A percentile compares a stretch with the other conserved stretches of the same genome.
These are phyloP conservation scores for Alternaria sp. DNA, from an alignment of 2,329 filamentous ascomycete species.

Conservation along the genomic window DNA sequence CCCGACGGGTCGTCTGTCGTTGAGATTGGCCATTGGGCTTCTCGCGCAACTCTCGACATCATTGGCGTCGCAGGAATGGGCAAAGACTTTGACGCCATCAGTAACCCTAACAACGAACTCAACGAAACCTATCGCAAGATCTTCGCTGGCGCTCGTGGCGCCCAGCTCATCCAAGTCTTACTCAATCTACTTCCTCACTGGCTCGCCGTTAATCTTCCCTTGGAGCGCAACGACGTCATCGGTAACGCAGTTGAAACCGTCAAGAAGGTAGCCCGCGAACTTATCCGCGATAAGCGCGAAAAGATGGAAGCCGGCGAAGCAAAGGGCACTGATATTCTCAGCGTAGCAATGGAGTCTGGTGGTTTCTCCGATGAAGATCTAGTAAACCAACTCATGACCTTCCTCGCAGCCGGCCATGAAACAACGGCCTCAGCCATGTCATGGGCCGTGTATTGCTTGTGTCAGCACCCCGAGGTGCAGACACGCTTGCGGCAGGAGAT, in stretches of 20 bases:
- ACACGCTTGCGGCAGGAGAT: conserved; percentile 61
- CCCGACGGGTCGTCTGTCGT: conserved; percentile 46
- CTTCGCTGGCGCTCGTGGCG: conserved; percentile 59
- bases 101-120: conserved; percentile 62
- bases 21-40: conserved; percentile 58
- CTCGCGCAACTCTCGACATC: conserved; percentile 65
- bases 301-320: conserved; percentile 57
- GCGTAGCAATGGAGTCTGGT: conserved; percentile 79
- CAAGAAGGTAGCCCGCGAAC: conserved; percentile 70
- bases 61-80: conserved; percentile 67
- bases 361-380: conserved; percentile 80
- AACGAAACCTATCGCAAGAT: conserved; percentile 62
- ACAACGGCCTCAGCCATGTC: conserved; percentile 64
- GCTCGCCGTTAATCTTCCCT: conserved; percentile 70
- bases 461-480: conserved; percentile 60
- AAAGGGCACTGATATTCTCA: conserved; percentile 76
- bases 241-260: conserved; percentile 47
- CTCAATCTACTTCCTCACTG: conserved; percentile 69
- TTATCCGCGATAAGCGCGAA: conserved; percentile 76
- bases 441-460: conserved; percentile 64
- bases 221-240: conserved; percentile 69
- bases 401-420: conserved; percentile 75
- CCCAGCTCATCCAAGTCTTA: conserved; percentile 66
- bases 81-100: conserved; percentile 63
- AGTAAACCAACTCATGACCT: conserved; percentile 91